Evolutionary conservation across 2,329 filamentous ascomycete species (phyloP).

Genomic region (Verticillium nonalfalfae): DNA sequence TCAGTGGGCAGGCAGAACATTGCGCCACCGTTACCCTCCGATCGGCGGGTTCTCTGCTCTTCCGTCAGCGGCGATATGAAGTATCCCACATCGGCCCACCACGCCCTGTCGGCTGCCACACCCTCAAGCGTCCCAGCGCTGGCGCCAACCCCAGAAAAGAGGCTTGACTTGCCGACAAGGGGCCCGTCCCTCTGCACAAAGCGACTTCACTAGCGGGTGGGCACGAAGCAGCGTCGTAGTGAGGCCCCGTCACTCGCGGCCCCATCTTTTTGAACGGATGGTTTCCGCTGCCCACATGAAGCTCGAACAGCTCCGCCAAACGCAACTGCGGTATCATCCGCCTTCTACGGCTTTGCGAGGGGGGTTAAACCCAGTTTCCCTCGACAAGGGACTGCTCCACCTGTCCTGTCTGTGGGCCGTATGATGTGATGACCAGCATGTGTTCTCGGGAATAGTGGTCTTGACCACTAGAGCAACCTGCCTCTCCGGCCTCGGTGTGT

Average conservation of each 20-base stretch:
- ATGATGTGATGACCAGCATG: neutral
- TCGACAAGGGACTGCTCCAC: neutral
- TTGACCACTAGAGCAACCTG: neutral
- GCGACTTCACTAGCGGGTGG: neutral
- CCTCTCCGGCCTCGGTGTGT: neutral
- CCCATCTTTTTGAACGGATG: neutral
- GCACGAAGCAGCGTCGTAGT: neutral
- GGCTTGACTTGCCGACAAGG: conserved; percentile 1
- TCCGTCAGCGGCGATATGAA: conserved; percentile 2
- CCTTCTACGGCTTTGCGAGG: neutral
- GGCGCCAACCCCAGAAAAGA: conserved; percentile 1
- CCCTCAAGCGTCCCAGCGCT: neutral
- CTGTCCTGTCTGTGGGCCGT: neutral
- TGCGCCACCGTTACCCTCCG: neutral
- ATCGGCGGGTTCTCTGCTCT: neutral
- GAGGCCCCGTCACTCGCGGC: neutral
- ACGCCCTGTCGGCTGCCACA: neutral
- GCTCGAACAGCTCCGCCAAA: neutral
- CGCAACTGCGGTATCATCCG: neutral
- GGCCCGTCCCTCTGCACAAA: neutral
- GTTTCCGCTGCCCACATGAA: neutral
- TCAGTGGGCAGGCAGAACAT: neutral
- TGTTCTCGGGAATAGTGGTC: neutral
- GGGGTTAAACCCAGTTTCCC: neutral
- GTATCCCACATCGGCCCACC: conserved; percentile 1